Percentiles rank a stretch among this genome's conserved stretches.
Conservation (phyloP, 2,329 filamentous ascomycete genomes). For the Immersiporthe knoxdaviesiana region DNA sequence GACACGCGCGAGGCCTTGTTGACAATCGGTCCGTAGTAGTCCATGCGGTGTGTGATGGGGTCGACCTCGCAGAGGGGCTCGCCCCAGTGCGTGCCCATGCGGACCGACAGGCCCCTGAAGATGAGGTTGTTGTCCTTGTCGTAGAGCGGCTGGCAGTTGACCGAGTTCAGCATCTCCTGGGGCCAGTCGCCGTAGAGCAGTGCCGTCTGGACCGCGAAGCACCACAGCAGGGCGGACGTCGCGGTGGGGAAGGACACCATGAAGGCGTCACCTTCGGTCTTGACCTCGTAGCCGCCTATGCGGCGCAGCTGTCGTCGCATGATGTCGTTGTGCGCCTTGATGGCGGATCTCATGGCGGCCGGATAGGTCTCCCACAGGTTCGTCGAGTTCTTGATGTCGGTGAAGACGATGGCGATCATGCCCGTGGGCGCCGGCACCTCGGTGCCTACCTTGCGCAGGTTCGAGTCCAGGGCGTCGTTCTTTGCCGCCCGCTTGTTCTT, state of each 20-base stretch:
- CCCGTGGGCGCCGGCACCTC: constrained; percentile 91
- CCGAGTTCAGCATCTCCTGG: constrained; percentile 84
- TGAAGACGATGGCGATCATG: constrained; percentile 92
- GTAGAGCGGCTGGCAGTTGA: constrained; percentile 78
- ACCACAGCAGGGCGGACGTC: constrained; percentile 93
- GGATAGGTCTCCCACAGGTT: constrained; percentile 95
- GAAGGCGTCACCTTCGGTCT: constrained; percentile 98
- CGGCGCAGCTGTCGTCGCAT: constrained; percentile 92
- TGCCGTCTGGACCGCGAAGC: constrained; percentile 87
- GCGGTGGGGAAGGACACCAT: constrained; percentile 99
- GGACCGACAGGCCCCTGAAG: constrained; percentile 90
- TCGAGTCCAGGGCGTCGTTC: constrained; percentile 77
- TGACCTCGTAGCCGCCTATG: constrained; percentile 97
- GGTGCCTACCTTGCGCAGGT: constrained; percentile 81
- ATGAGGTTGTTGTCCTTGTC: constrained; percentile 88
- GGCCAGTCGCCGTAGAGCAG: constrained; percentile 93
- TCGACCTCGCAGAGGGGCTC: constrained; percentile 93
- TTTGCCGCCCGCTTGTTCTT: constrained; percentile 48
- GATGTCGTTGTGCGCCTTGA: constrained; percentile 95
- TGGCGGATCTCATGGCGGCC: constrained; percentile 92
- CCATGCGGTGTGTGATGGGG: constrained; percentile 96
- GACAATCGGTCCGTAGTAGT: constrained; percentile 99
- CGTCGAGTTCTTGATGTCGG: constrained; percentile 98
- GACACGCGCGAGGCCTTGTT: constrained; percentile 95
- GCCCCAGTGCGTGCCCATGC: constrained; percentile 98